Base-by-base conservation (phyloP, 2,329 filamentous ascomycete species). In the Alternaria infectoria region DNA sequence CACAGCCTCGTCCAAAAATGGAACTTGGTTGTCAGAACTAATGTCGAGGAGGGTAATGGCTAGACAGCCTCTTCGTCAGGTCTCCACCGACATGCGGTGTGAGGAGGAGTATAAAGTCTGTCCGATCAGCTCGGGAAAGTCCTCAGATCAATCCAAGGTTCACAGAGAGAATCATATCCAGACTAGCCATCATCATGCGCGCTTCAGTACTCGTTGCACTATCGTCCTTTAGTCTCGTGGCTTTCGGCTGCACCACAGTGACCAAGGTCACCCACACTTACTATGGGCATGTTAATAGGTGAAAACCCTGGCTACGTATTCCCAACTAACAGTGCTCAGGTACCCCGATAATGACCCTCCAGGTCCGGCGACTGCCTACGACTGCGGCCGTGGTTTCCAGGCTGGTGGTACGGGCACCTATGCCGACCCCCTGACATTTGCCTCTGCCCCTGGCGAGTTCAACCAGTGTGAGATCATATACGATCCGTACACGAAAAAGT, bases 401-500 rank as follows among this genome's bases (percentile, higher is more conserved):
- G 81, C 82, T 13, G 82, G 82, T 10, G 83, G 83, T 15, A 77
- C 70, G 0, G 82, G 82, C 26, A 82, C 81, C n/a, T 82, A 75
- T 66, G 63, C 63, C 50, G 77, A 84, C 69, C 83, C 81, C 1
- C 63, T 83, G 25, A 83, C 82, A 2, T 81, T 84, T 54, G 83
- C 83, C 26, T 81, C 78, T 6, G 79, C 81, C 3, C 69, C 71
- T 6, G 79, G 79, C 46, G 79, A 81, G 55, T 83, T 83, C 71
- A 68, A 72, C 1, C 56, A 69, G 21, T 85, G 83, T 74, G 82
- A 84, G 64, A 73, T 83, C 60, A 74, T 85, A 45, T 85, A 83
- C 61, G 67, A 76, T n/a, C 82, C 82, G 0, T 82, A 82, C 61
- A 62, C 83, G 28, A 76, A 75, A 57, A 85, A 85, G 69, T 84